Evolutionary conservation across 306 rosid genomes (phyloP), one percentile per base, ranked within the genome.

Genomic region (Sesbania bispinosa): DNA sequence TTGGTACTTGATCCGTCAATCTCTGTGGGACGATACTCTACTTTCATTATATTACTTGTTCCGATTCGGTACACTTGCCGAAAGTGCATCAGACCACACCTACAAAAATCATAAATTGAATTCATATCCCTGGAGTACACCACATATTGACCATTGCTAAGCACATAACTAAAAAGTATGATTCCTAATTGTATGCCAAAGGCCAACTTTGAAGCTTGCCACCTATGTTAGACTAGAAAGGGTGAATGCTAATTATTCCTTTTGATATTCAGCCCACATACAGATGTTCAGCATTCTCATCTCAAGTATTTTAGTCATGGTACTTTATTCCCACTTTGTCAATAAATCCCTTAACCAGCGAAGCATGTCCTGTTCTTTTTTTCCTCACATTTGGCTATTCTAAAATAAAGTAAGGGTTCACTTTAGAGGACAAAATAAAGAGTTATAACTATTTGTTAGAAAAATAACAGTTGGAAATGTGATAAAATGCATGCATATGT

Each of bases 41-140:
- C n/a, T n/a, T n/a, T n/a, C n/a, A n/a, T n/a, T n/a, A n/a, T n/a
- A n/a, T n/a, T n/a, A n/a, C n/a, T n/a, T n/a, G n/a, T n/a, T n/a
- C n/a, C n/a, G n/a, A n/a, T n/a, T n/a, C n/a, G n/a, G n/a, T n/a
- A n/a, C n/a, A n/a, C n/a, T n/a, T n/a, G n/a, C n/a, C n/a, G n/a
- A n/a, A n/a, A n/a, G n/a, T n/a, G n/a, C n/a, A n/a, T n/a, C n/a
- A n/a, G n/a, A n/a, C n/a, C 99, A 50, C 99, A 94, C 99, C 99
- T 94, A 80, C 78, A 58, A 27, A 73, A 10, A 18, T 66, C 79
- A 65, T 55, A 62, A n/a, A n/a, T n/a, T n/a, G n/a, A 77, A 45
- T 29, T 30, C 24, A 75, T 39, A 62, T 52, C 27, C 30, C 35
- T 59, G 7, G 35, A 59, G 15, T 50, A 29, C 23, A 30, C 30